A percentile compares a stretch with the other conserved stretches of the same genome.
Conservation (phyloP, 768 basidiomycete species). For the Leucocoprinus leucothites region DNA sequence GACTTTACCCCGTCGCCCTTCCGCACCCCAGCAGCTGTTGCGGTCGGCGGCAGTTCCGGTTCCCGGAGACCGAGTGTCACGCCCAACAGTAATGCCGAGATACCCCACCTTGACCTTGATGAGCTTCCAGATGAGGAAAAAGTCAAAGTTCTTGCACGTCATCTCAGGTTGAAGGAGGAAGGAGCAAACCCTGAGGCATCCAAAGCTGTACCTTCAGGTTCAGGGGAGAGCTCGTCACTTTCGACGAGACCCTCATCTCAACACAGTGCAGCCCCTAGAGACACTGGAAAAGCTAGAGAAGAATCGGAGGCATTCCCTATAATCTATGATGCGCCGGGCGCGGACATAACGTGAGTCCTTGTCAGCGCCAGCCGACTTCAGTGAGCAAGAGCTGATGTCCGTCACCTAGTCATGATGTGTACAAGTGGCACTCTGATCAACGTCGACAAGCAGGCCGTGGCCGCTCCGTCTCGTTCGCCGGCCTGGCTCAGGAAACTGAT, state of each 20-base stretch:
- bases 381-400: slow-evolving; percentile 1
- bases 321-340: slow-evolving; percentile 82
- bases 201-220: slow-evolving; percentile 11
- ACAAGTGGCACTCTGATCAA: slow-evolving; percentile 89
- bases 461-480: slow-evolving; percentile 71
- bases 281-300: slow-evolving; percentile 31
- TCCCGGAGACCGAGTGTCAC: slow-evolving; percentile 18
- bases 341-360: slow-evolving; percentile 83
- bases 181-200: slow-evolving; percentile 30
- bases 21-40: background rate
- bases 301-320: slow-evolving; percentile 80
- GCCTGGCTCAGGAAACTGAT: slow-evolving; percentile 50
- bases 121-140: slow-evolving; percentile 80
- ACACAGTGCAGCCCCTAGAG: background rate
- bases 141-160: slow-evolving; percentile 72
- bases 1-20: slow-evolving; percentile 7
- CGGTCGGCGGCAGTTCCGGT: slow-evolving; percentile 15
- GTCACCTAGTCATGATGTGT: slow-evolving; percentile 72
- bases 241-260: slow-evolving; percentile 8
- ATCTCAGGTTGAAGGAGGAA: slow-evolving; percentile 76
- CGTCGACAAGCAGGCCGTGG: slow-evolving; percentile 56
- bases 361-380: background rate
- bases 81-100: slow-evolving; percentile 23
- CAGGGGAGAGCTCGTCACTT: slow-evolving; percentile 1
- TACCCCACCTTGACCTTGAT: slow-evolving; percentile 43